Evolutionary conservation across 805 yeast species (phyloP), one percentile per base, ranked within the genome.

Genomic region (Teunomyces aglyptinius): DNA sequence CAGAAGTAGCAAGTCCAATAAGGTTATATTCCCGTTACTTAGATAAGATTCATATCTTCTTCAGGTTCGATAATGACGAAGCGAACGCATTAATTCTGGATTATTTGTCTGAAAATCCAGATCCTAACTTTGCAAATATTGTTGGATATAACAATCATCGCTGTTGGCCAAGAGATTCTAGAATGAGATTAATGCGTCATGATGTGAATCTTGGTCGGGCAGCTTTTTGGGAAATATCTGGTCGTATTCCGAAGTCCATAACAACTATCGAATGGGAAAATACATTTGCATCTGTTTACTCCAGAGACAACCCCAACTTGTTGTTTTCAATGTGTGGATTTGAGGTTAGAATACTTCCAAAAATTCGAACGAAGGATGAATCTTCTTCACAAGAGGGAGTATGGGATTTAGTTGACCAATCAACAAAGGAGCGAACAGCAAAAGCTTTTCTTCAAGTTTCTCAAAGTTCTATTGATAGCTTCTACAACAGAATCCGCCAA

Each of bases 141-240:
- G 81, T 86, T 29, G 95, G 95, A 0, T 92, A 90, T 64, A 87
- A 86, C 58, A 92, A 89, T 55, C 86, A 86, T 55, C 82, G 83
- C 43, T 90, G 97, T 60, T 94, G 99, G 99, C 97, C 99, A 3
- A 71, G 87, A 38, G 98, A 94, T 61, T 72, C 84, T 16, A 78
- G 97, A 49, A 94, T 94, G 98, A 80, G 89, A 53, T 67, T 94
- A 42, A 83, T 91, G 82, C 76, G 97, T 38, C 85, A 83, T 48
- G 99, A 94, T 67, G 97, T 92, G 4, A 87, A 89, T 54, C 72
- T 94, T 5, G 99, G 98, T 1, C 73, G 94, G 47, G 97, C 98
- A 1, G 86, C 84, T 0, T 89, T 86, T 61, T 89, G 97, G 96
- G 97, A 94, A 63, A 68, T 94, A 29, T 75, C 82, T 34, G 83